phyloP scores from a whole-genome alignment of 768 basidiomycete genomes.

The Artomyces pyxidatus region DNA sequence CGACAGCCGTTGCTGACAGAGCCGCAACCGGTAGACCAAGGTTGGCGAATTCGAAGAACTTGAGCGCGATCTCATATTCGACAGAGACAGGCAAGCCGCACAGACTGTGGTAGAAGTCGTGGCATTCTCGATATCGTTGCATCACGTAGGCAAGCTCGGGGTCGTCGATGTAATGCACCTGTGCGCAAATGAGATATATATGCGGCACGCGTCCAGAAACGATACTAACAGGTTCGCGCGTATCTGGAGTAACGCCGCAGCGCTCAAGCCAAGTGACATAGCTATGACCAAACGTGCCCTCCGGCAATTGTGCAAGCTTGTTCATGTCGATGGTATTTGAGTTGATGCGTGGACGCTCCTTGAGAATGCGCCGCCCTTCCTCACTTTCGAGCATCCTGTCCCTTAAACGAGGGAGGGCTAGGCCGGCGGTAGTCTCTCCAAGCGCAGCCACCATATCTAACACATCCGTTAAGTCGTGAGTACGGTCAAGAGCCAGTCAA shows the following conservation, averaged over 20 bases:
- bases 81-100: slow-evolving; percentile 84
- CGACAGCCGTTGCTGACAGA: slow-evolving; percentile 72
- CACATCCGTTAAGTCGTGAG: not conserved
- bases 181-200: too few relatives aligned
- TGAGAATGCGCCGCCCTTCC: slow-evolving; percentile 81
- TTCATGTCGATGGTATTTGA: slow-evolving; percentile 68
- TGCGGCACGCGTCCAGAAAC: too few relatives aligned
- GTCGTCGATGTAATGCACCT: slow-evolving; percentile 94
- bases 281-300: slow-evolving; percentile 77
- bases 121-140: slow-evolving; percentile 96
- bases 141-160: slow-evolving; percentile 96
- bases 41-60: slow-evolving; percentile 91
- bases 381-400: slow-evolving; percentile 68
- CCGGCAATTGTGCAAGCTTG: slow-evolving; percentile 53
- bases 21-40: slow-evolving; percentile 83
- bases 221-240: slow-evolving; percentile 70
- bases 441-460: slow-evolving; percentile 93
- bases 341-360: slow-evolving; percentile 76
- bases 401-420: slow-evolving; percentile 65
- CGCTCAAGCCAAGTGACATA: slow-evolving; percentile 88
- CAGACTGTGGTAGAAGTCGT: slow-evolving; percentile 95
- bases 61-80: slow-evolving; percentile 87
- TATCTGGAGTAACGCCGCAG: slow-evolving; percentile 89
- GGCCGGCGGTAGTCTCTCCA: slow-evolving; percentile 86
- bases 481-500: too few relatives aligned